phyloP scores from a whole-genome alignment of 164 flowering plant species.

The Cinnamomum micranthum region DNA sequence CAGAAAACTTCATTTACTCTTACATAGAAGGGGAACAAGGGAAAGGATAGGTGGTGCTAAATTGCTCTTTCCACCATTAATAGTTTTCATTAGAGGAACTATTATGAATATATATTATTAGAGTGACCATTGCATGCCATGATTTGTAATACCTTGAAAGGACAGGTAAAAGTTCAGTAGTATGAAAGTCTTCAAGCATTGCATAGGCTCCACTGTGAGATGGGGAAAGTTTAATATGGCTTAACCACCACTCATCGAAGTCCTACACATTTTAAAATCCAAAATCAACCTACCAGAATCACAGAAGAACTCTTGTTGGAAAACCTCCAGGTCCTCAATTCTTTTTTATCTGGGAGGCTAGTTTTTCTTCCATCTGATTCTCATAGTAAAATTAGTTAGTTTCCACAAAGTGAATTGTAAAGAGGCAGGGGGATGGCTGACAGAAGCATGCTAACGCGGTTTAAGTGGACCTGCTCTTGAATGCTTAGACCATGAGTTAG shows the following conservation, averaged over 20 bases:
- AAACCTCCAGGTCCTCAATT: constrained; percentile 38
- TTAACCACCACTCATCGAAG: not conserved
- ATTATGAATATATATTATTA: not conserved
- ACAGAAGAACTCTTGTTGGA: constrained; percentile 33
- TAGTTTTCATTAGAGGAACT: not conserved
- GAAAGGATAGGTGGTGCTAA: not conserved
- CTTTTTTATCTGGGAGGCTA: constrained; percentile 57
- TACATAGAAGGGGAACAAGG: not conserved
- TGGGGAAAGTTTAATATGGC: not conserved
- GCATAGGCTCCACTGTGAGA: not conserved
- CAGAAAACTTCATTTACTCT: not conserved
- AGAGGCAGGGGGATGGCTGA: not conserved
- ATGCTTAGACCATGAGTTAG: constrained; percentile 87
- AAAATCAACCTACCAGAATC: constrained; percentile 58
- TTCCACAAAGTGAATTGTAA: not conserved
- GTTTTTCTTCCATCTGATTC: constrained; percentile 56
- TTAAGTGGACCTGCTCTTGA: constrained; percentile 56
- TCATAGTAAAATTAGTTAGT: constrained; percentile 10
- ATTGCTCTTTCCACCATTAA: not conserved
- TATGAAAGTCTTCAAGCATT: not conserved
- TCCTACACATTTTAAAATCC: not conserved
- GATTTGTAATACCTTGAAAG: not conserved
- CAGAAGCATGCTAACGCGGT: constrained; percentile 2
- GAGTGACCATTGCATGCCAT: not conserved
- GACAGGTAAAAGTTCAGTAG: not conserved